Conservation (phyloP, 2,329 filamentous ascomycete genomes). For the Colletotrichum euphorbiae region DNA sequence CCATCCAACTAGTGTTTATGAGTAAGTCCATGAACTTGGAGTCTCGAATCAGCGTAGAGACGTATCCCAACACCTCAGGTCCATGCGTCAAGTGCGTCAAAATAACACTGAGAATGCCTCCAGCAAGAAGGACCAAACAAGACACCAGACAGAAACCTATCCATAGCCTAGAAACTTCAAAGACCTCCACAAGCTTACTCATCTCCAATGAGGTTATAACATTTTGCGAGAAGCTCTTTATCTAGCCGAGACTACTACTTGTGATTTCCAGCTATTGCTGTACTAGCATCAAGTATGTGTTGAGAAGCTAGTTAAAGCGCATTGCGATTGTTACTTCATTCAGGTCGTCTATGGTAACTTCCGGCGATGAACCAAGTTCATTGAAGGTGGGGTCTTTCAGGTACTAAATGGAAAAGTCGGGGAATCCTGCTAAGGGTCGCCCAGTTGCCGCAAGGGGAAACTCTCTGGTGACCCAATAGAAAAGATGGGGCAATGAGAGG, state of each 20-base stretch:
- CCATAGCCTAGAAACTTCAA: neutral
- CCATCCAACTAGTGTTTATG: neutral
- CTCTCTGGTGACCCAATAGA: neutral
- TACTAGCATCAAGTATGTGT: conserved; percentile 4
- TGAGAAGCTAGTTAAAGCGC: conserved; percentile 1
- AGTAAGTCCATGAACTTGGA: conserved; percentile 1
- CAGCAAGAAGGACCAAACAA: neutral
- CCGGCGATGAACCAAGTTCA: neutral
- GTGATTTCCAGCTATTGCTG: neutral
- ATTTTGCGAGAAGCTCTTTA: neutral
- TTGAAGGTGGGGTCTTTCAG: neutral
- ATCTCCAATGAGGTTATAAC: neutral
- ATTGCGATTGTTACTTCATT: neutral
- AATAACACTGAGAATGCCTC: neutral
- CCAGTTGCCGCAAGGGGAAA: neutral
- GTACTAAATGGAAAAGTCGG: neutral
- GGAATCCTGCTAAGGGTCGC: neutral
- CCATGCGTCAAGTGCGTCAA: neutral
- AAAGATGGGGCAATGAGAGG: neutral
- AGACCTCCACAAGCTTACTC: neutral
- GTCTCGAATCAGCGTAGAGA: conserved; percentile 2
- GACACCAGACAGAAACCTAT: neutral
- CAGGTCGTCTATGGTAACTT: neutral
- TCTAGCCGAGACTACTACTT: neutral
- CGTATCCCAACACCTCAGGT: conserved; percentile 3